A percentile compares a stretch with the other conserved stretches of the same genome.
Evolutionary conservation across 768 basidiomycete species (phyloP).

Genomic region (Pleurotus eryngii): DNA sequence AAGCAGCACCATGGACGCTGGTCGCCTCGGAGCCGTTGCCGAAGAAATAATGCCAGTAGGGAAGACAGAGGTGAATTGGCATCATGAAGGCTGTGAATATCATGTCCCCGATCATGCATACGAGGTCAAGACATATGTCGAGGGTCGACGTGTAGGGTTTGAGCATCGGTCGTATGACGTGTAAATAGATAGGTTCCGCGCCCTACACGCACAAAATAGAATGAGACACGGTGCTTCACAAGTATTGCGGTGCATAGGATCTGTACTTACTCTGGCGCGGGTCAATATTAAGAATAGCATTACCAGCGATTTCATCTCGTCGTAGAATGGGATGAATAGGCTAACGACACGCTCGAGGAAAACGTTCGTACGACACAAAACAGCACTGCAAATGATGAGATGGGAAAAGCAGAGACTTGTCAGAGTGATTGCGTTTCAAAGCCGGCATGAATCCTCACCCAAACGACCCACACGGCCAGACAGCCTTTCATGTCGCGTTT

Average conservation of each 20-base stretch:
- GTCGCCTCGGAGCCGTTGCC: constrained; percentile 8
- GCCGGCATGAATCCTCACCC: constrained; percentile 47
- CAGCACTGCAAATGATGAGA: constrained; percentile 46
- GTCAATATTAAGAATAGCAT: constrained; percentile 75
- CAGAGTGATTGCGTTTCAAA: not conserved
- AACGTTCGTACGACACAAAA: constrained; percentile 63
- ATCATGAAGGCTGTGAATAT: constrained; percentile 38
- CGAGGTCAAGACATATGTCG: constrained; percentile 60
- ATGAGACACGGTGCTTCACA: not conserved
- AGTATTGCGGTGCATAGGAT: not conserved
- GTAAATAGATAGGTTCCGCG: constrained; percentile 81
- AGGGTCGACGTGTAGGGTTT: constrained; percentile 70
- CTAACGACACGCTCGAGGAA: constrained; percentile 61
- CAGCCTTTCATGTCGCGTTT: constrained; percentile 86
- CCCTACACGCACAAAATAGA: constrained; percentile 46
- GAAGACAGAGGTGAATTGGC: constrained; percentile 31
- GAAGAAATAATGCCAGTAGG: constrained; percentile 35
- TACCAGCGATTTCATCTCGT: constrained; percentile 72
- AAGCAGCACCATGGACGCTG: not conserved
- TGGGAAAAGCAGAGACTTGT: constrained; percentile 3
- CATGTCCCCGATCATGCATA: constrained; percentile 64
- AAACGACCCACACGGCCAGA: constrained; percentile 82
- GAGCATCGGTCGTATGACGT: constrained; percentile 74
- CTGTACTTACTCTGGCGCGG: constrained; percentile 58
- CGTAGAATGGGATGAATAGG: constrained; percentile 80